A percentile compares a stretch with the other conserved stretches of the same genome.
Conservation (phyloP, 345 rosid species). For the Salix koriyanagi region DNA sequence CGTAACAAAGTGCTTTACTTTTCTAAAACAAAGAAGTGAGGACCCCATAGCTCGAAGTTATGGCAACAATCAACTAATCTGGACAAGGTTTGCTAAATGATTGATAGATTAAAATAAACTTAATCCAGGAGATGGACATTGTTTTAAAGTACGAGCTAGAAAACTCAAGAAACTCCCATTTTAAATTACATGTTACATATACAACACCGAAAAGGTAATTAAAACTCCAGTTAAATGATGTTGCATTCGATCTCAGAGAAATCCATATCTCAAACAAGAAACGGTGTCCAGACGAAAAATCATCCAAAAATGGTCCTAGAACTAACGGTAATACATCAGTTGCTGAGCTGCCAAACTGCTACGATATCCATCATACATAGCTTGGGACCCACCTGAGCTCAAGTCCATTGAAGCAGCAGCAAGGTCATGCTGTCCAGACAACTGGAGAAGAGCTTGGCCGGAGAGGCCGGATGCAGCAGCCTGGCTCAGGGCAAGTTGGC, state of each 20-base stretch:
- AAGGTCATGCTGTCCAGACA: constrained; percentile 46
- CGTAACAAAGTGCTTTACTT: not conserved
- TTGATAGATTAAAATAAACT: not conserved
- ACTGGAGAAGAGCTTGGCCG: constrained; percentile 32
- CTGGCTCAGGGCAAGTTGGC: constrained; percentile 75
- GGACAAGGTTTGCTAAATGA: not conserved
- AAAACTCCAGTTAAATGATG: not conserved
- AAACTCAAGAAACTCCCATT: not conserved
- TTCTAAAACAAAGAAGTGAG: not conserved
- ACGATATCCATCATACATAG: constrained; percentile 84
- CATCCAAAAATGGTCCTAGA: not conserved
- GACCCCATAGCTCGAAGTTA: not conserved
- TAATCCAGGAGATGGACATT: not conserved
- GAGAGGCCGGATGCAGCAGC: constrained; percentile 61
- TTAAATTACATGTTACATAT: not conserved
- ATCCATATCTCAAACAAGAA: not conserved
- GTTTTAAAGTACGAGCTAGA: not conserved
- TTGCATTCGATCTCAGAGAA: constrained; percentile 2
- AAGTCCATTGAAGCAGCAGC: constrained; percentile 78
- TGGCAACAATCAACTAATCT: not conserved
- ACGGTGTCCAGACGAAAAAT: not conserved
- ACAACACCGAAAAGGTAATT: not conserved
- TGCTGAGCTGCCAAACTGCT: constrained; percentile 78
- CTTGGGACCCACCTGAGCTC: constrained; percentile 77
- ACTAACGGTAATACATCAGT: constrained; percentile 84